Base-by-base conservation (phyloP, 2,329 filamentous ascomycete species). In the Tympanopsis confertula region DNA sequence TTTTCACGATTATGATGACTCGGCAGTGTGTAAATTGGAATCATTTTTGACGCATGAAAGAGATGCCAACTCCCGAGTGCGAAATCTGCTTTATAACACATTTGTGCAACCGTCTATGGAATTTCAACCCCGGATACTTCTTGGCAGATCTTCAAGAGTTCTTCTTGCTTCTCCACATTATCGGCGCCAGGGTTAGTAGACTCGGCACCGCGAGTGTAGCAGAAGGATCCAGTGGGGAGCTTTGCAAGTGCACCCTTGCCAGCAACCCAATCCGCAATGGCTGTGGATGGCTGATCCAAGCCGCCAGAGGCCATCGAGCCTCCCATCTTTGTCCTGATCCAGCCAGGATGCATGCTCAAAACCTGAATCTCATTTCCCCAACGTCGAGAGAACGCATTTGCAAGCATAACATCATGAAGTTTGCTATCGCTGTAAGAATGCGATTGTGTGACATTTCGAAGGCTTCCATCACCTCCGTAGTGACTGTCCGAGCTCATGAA, bases 291-390 rank as follows among this genome's bases (percentile, higher is more conserved):
- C 15, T 58, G 58, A 22, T 68, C 57, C n/a, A 67, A 51, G 14
- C 60, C 60, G 0, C 62, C 69, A 1, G 67, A 52, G 1, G 71
- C 71, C 19, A 53, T 51, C 10, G 40, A 42, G 3, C 63, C 72
- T 5, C 68, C 68, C 64, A 72, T 69, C 50, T 71, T 72, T 0
- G 68, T 71, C 7, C 65, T 52, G 26, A 72, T 63, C 69, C 69
- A 74, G 1, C 69, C 69, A 0, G 70, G 69, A 47, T 71, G 62
- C 35, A 69, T 54, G 1, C 62, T 57, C 32, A 66, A 68, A 22
- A 62, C 64, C 43, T 63, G 53, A 0, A 69, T 61, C 0, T 45
- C 45, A 5, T 59, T 48, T 2, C 55, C 48, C 50, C 63, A 68
- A 5, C 59, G 53, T 12, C 65, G 54, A 1, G 70, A 62, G 41